phyloP scores from a whole-genome alignment of 139 green algal species.

The Chlorella ohadii region DNA sequence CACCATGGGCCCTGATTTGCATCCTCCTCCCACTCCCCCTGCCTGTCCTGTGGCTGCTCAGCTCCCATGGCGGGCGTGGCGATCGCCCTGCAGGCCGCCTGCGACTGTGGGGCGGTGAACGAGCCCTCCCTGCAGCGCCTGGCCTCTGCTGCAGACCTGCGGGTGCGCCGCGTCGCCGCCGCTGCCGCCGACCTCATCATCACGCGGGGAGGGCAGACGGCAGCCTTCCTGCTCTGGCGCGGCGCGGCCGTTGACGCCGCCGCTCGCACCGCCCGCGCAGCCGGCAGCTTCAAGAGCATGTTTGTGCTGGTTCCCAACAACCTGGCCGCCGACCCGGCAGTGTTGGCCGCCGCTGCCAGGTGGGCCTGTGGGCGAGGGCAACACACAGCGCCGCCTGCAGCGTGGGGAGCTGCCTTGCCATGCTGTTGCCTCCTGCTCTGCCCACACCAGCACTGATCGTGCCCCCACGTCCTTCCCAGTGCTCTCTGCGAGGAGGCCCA shows the following conservation, averaged over 20 bases:
- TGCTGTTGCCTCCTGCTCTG: no score
- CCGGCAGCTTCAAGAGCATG: neutral
- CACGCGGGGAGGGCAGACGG: neutral
- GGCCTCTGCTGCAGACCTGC: conserved; percentile 2
- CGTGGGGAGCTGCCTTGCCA: no score
- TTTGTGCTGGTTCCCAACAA: conserved; percentile 28
- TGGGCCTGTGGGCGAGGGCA: neutral
- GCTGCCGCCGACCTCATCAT: conserved; percentile 8
- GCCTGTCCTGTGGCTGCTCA: no score
- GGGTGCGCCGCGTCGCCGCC: neutral
- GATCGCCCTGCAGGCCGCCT: neutral
- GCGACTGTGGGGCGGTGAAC: neutral
- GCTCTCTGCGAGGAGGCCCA: neutral
- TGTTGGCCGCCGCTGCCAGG: neutral
- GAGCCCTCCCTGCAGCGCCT: conserved; percentile 3
- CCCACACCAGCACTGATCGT: no score
- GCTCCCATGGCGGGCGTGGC: neutral
- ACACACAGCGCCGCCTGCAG: no score
- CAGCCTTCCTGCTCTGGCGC: conserved; percentile 17
- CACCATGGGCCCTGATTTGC: no score
- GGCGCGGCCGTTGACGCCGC: neutral
- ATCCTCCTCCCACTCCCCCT: no score
- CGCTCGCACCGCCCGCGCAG: neutral
- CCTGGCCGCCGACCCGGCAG: neutral
- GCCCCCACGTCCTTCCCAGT: neutral